Base-by-base conservation (phyloP, 202 grass and related monocot genomes). In the Carex arenaria region DNA sequence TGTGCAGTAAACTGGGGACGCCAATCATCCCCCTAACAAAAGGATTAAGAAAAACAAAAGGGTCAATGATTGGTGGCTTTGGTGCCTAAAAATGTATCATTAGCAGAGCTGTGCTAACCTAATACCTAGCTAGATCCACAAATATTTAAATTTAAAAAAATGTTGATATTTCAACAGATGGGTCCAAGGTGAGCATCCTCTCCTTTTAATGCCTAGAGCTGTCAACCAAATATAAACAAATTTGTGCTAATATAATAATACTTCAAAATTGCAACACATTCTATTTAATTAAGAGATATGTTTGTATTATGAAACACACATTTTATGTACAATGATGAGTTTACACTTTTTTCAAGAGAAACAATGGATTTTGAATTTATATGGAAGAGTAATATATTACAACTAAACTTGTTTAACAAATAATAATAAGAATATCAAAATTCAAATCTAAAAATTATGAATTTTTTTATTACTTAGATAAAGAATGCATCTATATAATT, bases 41-140 rank as follows among this genome's bases (percentile, higher is more conserved):
- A 43, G 28, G 32, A 73, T 11, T 7, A 69, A 72, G 32, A 32
- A 72, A 76, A 79, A 89, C 20, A 36, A 77, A 69, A 83, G 83
- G 59, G 78, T 86, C 90, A 90, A 90, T 92, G 74, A 90, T 95
- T 92, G 82, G 84, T 87, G 75, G 74, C 89, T 95, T 95, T 92
- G 82, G 84, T 87, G 75, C 85, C 60, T 88, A 83, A 74, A 83
- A 74, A 83, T 73, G 61, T 75, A 93, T 88, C 85, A 90, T 90
- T 90, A 90, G 73, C 66, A 81, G 86, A 78, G 55, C 71, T 86
- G 75, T 81, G 89, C 83, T 82, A 78, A 10, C 45, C 69, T 31
- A 57, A 70, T 70, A 23, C 38, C 32, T 82, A 69, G 65, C 38
- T 40, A 20, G 1, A 23, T 36, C 1, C 14, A 55, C 61, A 73